These are phyloP conservation scores for Elongisporangium undulatum DNA, from an alignment of 352 stramenopile genomes.

Conservation along the genomic window DNA sequence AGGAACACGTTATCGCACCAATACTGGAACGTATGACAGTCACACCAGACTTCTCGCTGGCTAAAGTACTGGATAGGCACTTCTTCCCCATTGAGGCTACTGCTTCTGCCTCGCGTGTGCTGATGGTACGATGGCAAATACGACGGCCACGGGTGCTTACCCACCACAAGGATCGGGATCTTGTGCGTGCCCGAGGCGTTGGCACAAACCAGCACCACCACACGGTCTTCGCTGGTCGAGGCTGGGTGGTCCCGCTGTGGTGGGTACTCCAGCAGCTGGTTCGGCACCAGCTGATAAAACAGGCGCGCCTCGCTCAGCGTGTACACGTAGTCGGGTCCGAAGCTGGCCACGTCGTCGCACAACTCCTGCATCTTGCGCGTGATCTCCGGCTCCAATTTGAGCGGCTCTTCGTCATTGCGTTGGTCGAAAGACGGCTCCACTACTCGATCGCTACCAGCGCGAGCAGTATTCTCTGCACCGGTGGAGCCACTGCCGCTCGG, in stretches of 20 bases:
- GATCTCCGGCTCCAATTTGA: conserved; percentile 3
- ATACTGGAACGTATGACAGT: conserved; percentile 42
- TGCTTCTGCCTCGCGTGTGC: conserved; percentile 7
- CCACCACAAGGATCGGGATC: conserved; percentile 44
- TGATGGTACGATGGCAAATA: conserved; percentile 14
- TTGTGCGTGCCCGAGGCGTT: conserved; percentile 57
- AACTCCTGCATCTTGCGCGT: conserved; percentile 19
- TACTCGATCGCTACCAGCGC: neutral
- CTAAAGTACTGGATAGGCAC: conserved; percentile 24
- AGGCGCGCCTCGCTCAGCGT: conserved; percentile 41
- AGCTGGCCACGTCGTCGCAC: conserved; percentile 19
- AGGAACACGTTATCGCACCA: conserved; percentile 49
- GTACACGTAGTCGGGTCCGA: conserved; percentile 41
- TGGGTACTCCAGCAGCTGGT: conserved; percentile 1
- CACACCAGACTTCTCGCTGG: conserved; percentile 51
- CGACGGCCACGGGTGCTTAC: conserved; percentile 26
- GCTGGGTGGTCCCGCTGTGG: neutral
- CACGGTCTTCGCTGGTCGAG: conserved; percentile 20
- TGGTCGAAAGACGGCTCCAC: neutral
- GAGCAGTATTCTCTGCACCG: neutral
- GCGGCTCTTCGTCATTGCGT: conserved; percentile 4
- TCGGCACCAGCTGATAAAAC: conserved; percentile 49
- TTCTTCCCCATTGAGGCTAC: neutral
- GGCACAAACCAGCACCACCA: conserved; percentile 40
- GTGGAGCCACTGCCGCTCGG: neutral